Base-by-base conservation (phyloP, 1,139 yeast species). In the Saccharomyces hybrid region DNA sequence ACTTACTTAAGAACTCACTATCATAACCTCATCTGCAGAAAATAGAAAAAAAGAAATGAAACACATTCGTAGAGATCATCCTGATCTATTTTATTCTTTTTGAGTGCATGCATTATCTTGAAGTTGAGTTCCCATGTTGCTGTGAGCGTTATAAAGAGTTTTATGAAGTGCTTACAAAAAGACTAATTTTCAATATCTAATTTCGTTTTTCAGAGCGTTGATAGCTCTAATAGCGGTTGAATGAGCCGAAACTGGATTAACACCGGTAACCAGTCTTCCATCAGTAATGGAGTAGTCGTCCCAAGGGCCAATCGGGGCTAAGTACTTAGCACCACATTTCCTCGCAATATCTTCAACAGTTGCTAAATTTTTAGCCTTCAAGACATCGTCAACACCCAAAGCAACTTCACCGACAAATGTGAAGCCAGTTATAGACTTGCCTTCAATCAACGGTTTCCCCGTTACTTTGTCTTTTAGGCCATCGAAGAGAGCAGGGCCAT, bases 391-490 rank as follows among this genome's bases (percentile, higher is more conserved):
- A 16, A 81, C 69, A 1, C 74, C 72, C 66, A 80, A 59, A 26
- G 64, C 55, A 19, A 63, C 71, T 67, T 82, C 86, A 54, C 84
- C 88, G 29, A 64, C 68, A 60, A 80, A 80, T 29, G 84, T 78
- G 73, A 83, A 83, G 1, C 87, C 87, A 28, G 88, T 82, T 52
- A 80, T 73, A 34, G 72, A 74, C 67, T 77, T 80, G 54, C 83
- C 86, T 60, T 78, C 70, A 57, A 78, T 72, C 54, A 83, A 63
- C 9, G 72, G 70, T 53, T 75, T 71, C 47, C 82, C 82, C 34
- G 76, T 73, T 24, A 66, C 60, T 50, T 70, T 63, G 59, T 78
- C 79, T 48, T 66, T 72, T 59, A 82, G 68, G 50, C 75, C 73
- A 38, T 74, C 77, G 55, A 83, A 78, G 58, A 82, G 74, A 47